phyloP scores from a whole-genome alignment of 2,329 filamentous ascomycete species.

The Cordyceps fumosorosea region DNA sequence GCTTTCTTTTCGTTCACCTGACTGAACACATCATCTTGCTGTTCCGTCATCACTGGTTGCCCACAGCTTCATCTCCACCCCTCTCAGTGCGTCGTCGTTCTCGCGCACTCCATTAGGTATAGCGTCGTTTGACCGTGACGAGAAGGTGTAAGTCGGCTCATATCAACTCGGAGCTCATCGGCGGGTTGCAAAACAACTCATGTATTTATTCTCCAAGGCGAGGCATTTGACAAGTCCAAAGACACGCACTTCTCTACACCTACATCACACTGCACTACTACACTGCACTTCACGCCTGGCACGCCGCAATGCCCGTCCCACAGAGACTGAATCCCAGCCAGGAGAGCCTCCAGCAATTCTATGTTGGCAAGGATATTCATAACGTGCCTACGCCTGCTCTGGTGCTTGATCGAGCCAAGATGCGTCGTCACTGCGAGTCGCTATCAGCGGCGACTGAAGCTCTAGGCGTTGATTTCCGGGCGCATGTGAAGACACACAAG shows the following conservation, averaged over 20 bases:
- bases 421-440: conserved; percentile 47
- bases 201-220: neutral
- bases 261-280: no score
- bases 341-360: conserved; percentile 19
- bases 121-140: neutral
- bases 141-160: neutral
- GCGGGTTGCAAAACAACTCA: neutral
- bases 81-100: conserved; percentile 1
- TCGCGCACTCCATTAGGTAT: conserved; percentile 13
- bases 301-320: conserved; percentile 16
- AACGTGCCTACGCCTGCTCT: conserved; percentile 47
- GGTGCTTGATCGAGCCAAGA: conserved; percentile 47
- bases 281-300: no score
- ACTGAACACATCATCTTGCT: neutral
- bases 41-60: neutral
- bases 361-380: conserved; percentile 21
- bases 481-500: conserved; percentile 63
- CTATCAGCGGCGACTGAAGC: conserved; percentile 45
- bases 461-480: conserved; percentile 49
- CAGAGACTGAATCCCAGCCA: conserved; percentile 15
- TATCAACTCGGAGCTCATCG: neutral
- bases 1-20: neutral
- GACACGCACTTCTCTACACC: neutral
- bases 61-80: neutral
- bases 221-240: neutral